These are phyloP conservation scores for Penicillium nucicola DNA, from an alignment of 495 filamentous ascomycete species.

Conservation along the genomic window DNA sequence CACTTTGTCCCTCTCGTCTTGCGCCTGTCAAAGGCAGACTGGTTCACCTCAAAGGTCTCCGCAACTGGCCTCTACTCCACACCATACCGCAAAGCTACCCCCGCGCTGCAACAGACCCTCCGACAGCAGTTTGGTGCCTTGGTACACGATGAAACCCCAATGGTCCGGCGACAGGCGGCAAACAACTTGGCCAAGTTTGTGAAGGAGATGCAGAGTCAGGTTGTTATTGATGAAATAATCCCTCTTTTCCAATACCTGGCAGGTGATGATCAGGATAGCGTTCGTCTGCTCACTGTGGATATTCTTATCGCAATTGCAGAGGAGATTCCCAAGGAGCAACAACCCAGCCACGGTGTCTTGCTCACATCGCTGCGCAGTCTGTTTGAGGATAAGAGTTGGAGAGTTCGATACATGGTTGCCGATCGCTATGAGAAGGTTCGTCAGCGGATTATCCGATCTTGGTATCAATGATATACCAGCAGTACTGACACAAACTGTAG, in stretches of 20 bases:
- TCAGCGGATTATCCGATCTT: conserved; percentile 5
- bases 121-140: conserved; percentile 86
- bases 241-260: conserved; percentile 96
- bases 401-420: conserved; percentile 98
- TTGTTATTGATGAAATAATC: conserved; percentile 98
- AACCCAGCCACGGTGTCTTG: conserved; percentile 90
- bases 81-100: conserved; percentile 85
- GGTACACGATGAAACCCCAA: conserved; percentile 97
- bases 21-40: conserved; percentile 97
- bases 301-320: conserved; percentile 95
- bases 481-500: conserved; percentile 42
- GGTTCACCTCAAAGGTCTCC: conserved; percentile 99
- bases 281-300: conserved; percentile 92
- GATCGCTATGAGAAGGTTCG: conserved; percentile 94
- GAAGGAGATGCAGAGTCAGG: conserved; percentile 84
- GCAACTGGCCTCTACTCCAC: conserved; percentile 91
- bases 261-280: conserved; percentile 94
- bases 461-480: background rate
- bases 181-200: conserved; percentile 97
- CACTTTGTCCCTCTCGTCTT: conserved; percentile 92
- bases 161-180: conserved; percentile 95
- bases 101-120: conserved; percentile 80
- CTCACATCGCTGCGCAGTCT: conserved; percentile 84
- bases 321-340: conserved; percentile 95
- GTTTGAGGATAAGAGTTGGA: conserved; percentile 99